Evolutionary conservation across 257 asterid genomes (phyloP).

Genomic region (Anisodus acutangulus): DNA sequence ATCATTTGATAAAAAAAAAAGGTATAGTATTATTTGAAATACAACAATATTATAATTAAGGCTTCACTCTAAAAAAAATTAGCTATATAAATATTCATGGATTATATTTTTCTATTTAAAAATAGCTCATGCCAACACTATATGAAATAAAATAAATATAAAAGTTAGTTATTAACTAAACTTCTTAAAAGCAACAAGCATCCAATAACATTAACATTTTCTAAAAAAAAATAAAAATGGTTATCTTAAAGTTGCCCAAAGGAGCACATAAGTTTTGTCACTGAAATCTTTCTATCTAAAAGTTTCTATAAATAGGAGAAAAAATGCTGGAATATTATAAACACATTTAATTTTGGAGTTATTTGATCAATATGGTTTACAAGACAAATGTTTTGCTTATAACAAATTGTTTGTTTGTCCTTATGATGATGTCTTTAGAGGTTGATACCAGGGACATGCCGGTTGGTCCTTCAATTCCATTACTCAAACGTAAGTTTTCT

Average conservation of each 20-base stretch:
- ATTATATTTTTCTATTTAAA: too few relatives aligned
- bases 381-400: background rate
- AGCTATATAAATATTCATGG: too few relatives aligned
- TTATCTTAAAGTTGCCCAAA: background rate
- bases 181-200: background rate
- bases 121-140: too few relatives aligned
- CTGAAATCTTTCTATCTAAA: background rate
- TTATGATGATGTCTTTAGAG: background rate
- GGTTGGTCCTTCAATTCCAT: too few relatives aligned
- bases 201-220: background rate
- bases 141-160: too few relatives aligned
- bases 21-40: too few relatives aligned
- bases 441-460: background rate
- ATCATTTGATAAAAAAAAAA: too few relatives aligned
- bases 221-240: background rate
- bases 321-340: background rate
- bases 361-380: background rate
- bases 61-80: too few relatives aligned
- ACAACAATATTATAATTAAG: too few relatives aligned
- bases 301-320: background rate
- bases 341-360: background rate
- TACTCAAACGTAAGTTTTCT: too few relatives aligned
- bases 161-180: background rate
- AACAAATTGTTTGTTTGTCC: background rate
- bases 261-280: background rate